Base-by-base conservation (phyloP, 306 rosid species). In the Alnus glutinosa region DNA sequence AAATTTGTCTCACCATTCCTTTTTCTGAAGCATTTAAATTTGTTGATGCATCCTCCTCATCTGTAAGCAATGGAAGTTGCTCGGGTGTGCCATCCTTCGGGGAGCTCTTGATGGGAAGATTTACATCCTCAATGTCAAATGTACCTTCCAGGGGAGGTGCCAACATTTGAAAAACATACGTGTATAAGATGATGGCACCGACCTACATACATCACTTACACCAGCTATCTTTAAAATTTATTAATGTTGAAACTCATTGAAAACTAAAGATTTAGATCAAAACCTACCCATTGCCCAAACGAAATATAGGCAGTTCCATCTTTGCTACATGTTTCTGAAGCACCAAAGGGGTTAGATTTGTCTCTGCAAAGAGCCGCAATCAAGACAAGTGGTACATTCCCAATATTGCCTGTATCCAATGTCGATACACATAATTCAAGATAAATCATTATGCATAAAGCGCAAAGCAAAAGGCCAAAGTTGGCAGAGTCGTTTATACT, bases 251-350 rank as follows among this genome's bases (percentile, higher is more conserved):
- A 2, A 57, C 51, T 39, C 16, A 67, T 18, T 8, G 30, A 67
- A 28, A 67, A 42, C 19, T 64, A 37, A 64, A 64, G 19, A 64
- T 63, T 7, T 14, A 64, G 48, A 64, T 34, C 15, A 83, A 78
- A 77, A 81, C 97, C 62, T 85, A 96, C 99, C 99, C 99, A 96
- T 88, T 96, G 99, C 86, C 99, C 99, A 61, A 90, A 96, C 44
- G 99, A 90, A 76, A 96, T 91, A 83, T 96, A 96, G 57, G 99
- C 99, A 82, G 93, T 93, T 81, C 99, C 99, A 78, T 88, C 87
- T 15, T 87, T 89, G 90, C 93, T 93, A 80, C 99, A 96, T 71
- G 80, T 87, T 7, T 80, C 87, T 4, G 82, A 7, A 76, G 93
- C 96, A 51, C 99, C 97, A 52, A 96, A 96, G 75, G 98, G 99